Evolutionary conservation across 2,329 filamentous ascomycete species (phyloP), one percentile per base, ranked within the genome.

Genomic region (Pleoardoris graminearum): DNA sequence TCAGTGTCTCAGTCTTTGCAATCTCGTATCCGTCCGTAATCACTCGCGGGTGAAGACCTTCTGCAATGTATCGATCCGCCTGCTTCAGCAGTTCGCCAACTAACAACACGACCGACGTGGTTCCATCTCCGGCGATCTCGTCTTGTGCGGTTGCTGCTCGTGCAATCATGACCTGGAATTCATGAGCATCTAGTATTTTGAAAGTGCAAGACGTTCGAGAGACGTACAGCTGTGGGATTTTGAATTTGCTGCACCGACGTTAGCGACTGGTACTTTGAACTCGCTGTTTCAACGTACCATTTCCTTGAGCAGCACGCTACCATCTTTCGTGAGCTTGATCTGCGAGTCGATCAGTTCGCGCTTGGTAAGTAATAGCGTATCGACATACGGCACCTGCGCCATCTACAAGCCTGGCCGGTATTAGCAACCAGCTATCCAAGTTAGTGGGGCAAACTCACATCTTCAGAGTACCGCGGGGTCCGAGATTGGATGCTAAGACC

Each of bases 311-410:
- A 87, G 80, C 55, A 97, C 93, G 70, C 96, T 97, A 73, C 94
- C 94, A 78, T 99, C 94, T 77, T 99, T 99, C 66, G 94, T 99
- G 74, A 99, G 84, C 80, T 99, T 99, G 80, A 99, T 99, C 85
- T 94, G 65, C 72, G 56, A 37, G 19, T 64, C 43, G 7, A 16
- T 49, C 29, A 66, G 54, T 6, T 53, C 8, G 54, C 54, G 44
- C 60, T 67, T 58, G 67, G 49, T 44, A 33, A 50, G 53, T 17
- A 29, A 36, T 25, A 17, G 6, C 8, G 16, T 38, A 7, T 14
- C 21, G 6, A 63, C 79, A 58, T 80, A 82, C 80, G 69, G 75
- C 79, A 64, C 84, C 84, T 55, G 84, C 78, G 59, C 84, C 84
- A 67, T 86, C 84, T 44, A 86, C 83, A 67, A 86, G 75, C 80